These are phyloP conservation scores for Trichoderma reesei DNA, from an alignment of 495 filamentous ascomycete species.

Conservation along the genomic window DNA sequence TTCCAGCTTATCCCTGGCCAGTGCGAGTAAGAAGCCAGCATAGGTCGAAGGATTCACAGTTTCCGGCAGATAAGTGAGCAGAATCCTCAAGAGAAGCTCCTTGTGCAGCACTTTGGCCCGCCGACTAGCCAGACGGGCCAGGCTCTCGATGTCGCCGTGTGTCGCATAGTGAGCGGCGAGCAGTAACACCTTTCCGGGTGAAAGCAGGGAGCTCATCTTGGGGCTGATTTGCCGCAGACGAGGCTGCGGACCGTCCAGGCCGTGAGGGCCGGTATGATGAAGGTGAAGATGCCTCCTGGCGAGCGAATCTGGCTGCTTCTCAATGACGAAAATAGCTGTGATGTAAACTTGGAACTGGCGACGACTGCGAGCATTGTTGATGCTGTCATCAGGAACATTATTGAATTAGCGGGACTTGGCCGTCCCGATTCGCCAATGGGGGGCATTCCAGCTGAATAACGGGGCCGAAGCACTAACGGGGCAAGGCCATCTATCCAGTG, in stretches of 20 bases:
- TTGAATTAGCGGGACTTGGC: not conserved
- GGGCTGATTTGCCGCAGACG: not conserved
- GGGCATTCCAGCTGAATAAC: not conserved
- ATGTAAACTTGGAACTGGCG: not conserved
- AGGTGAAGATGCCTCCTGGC: not conserved
- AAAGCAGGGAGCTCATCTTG: slow-evolving; percentile 38
- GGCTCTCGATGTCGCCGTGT: slow-evolving; percentile 46
- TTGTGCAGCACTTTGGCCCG: slow-evolving; percentile 48
- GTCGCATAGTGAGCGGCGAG: slow-evolving; percentile 53
- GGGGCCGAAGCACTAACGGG: not conserved
- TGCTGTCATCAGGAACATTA: not conserved
- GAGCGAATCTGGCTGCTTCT: not conserved
- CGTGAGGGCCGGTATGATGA: not conserved
- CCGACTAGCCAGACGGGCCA: slow-evolving; percentile 52
- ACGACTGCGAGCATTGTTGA: not conserved
- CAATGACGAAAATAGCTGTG: not conserved
- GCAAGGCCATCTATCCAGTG: not conserved
- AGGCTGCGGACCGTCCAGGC: not conserved
- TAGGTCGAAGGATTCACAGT: slow-evolving; percentile 57
- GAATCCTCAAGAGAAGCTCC: slow-evolving; percentile 64
- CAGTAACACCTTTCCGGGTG: slow-evolving; percentile 50
- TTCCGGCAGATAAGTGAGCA: slow-evolving; percentile 80
- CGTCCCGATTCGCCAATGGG: slow-evolving; percentile 8
- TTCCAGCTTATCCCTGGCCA: slow-evolving; percentile 36
- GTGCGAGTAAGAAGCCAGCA: slow-evolving; percentile 45